Percentiles rank a stretch among this genome's conserved stretches.
Conservation (phyloP, 1,284 basidiomycete species). For the Meira miltonrushii region DNA sequence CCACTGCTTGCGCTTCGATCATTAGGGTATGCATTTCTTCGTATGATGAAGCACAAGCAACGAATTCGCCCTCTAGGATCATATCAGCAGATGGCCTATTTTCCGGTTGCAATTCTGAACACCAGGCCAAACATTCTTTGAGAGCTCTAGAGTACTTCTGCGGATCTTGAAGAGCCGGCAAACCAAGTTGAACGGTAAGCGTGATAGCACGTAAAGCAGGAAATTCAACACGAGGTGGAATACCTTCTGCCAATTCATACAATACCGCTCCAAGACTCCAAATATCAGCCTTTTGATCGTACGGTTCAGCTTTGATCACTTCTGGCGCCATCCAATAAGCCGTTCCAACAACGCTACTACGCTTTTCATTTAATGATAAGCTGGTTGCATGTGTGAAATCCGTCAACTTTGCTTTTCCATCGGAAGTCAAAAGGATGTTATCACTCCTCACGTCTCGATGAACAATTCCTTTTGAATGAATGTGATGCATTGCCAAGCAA, state of each 20-base stretch:
- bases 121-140: constrained; percentile 38
- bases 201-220: constrained; percentile 39
- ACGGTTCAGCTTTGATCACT: constrained; percentile 34
- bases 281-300: constrained; percentile 34
- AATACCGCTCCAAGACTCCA: constrained; percentile 41
- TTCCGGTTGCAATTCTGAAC: constrained; percentile 36
- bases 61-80: constrained; percentile 19
- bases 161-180: constrained; percentile 26
- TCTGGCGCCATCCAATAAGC: constrained; percentile 50
- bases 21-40: constrained; percentile 1
- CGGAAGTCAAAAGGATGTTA: constrained; percentile 33
- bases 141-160: constrained; percentile 25
- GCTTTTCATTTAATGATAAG: constrained; percentile 15
- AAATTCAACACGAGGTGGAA: constrained; percentile 42
- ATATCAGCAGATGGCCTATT: constrained; percentile 34
- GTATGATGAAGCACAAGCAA: not conserved
- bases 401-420: constrained; percentile 34
- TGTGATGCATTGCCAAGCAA: constrained; percentile 26
- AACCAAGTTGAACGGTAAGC: constrained; percentile 33
- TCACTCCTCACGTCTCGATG: constrained; percentile 41
- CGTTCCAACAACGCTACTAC: constrained; percentile 33
- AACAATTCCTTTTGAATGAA: constrained; percentile 27
- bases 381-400: constrained; percentile 40
- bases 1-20: not conserved
- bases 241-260: constrained; percentile 43